Evolutionary conservation across 2,329 filamentous ascomycete genomes (phyloP), one percentile per base, ranked within the genome.

Genomic region (Cercospora citrullina): DNA sequence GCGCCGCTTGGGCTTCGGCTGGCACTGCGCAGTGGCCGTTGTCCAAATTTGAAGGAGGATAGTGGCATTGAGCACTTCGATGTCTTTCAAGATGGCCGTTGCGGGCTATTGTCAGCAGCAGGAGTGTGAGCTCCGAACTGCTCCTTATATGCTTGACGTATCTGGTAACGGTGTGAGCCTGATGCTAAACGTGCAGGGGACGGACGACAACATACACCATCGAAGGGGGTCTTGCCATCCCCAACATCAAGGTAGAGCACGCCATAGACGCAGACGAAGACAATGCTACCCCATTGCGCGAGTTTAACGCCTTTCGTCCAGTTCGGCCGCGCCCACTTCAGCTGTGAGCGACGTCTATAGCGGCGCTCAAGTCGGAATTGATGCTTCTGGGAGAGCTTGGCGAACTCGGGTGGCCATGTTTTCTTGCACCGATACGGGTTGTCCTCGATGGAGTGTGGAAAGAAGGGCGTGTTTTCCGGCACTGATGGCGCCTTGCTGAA

Each of bases 301-400:
- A 93, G 81, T 79, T 87, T 88, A 65, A 90, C 82, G 68, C 81
- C 84, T 78, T 89, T 91, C 51, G 86, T 84, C 88, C 89, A 92
- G 59, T 80, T 78, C 8, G 90, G 90, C 23, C 88, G 82, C 48
- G 85, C 84, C 76, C 85, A 86, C 73, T 87, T 87, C 72, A 91
- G 79, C 67, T 85, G 84, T 28, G 90, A 80, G 64, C 91, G 85
- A 63, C 91, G 85, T 80, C 92, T 91, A 80, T 90, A 94, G 76
- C 90, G 89, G 78, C 91, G 89, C 82, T 94, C 91, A 73, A 93
- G 89, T 53, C 88, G 86, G 77, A 94, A 90, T 79, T 94, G 89
- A 76, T 93, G 88, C 78, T 91, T 90, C 58, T 84, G 81, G 42
- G 87, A 87, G 68, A 94, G 85, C 76, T 87, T 86, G 70, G 84